These are phyloP conservation scores for Nakaseomyces bracarensis DNA, from an alignment of 1,139 yeast genomes.

Conservation along the genomic window DNA sequence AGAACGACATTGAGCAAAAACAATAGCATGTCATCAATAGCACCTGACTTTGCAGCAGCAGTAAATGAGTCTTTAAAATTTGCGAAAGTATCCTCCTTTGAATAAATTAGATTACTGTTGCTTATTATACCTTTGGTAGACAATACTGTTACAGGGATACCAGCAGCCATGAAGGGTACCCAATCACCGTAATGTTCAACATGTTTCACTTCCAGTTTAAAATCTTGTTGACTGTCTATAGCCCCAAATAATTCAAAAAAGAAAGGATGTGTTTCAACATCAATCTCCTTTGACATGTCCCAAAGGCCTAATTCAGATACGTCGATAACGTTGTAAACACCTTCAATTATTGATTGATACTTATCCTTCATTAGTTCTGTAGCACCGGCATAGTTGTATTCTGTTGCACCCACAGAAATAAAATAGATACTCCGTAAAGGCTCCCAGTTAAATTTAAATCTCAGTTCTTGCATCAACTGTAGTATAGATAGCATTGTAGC, in stretches of 20 bases:
- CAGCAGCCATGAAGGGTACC: conserved; percentile 51
- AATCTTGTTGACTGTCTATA: conserved; percentile 11
- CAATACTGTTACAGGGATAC: conserved; percentile 15
- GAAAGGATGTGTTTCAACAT: conserved; percentile 60
- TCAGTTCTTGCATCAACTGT: conserved; percentile 61
- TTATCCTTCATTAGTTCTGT: conserved; percentile 68
- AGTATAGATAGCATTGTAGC: conserved; percentile 65
- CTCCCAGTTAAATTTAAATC: conserved; percentile 63
- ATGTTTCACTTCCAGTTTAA: conserved; percentile 13
- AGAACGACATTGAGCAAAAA: not conserved
- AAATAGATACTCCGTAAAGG: conserved; percentile 81
- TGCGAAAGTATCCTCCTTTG: conserved; percentile 2
- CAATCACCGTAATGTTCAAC: conserved; percentile 47
- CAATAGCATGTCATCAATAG: not conserved
- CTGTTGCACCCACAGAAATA: conserved; percentile 78
- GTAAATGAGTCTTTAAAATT: not conserved
- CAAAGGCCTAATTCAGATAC: conserved; percentile 39
- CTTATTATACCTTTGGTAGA: conserved; percentile 23
- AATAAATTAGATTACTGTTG: not conserved
- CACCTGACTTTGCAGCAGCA: not conserved
- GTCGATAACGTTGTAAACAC: conserved; percentile 69
- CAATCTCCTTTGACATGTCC: conserved; percentile 57
- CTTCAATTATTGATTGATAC: conserved; percentile 45
- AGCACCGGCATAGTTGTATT: conserved; percentile 78
- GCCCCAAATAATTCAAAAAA: conserved; percentile 37